Evolutionary conservation across 768 basidiomycete genomes (phyloP), one percentile per base, ranked within the genome.

Genomic region (Leccinum broughii): DNA sequence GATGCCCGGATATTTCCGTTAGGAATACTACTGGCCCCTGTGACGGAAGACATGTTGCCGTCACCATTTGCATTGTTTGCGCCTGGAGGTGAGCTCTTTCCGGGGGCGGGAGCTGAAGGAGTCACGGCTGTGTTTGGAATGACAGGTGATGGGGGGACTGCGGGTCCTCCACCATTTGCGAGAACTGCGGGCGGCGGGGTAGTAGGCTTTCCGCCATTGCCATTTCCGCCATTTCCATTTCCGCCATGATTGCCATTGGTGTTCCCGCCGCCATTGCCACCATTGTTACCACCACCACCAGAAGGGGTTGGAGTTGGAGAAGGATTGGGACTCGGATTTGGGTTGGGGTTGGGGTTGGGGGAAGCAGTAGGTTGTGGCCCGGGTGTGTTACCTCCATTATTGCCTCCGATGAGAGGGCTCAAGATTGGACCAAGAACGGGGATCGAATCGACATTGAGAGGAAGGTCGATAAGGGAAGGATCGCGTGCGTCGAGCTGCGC

Each of bases 351-450:
- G 54, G 57, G 32, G 53, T 11, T 53, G 62, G 26, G 39, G 9
- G 56, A 3, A 11, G 51, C 3, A 26, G 68, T 35, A 17, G 65
- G 48, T 54, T 58, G 58, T 28, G 15, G 34, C 34, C 34, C 34
- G 34, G 34, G 28, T 28, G 51, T 3, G n/a, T 15, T 28, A 8
- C 50, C 32, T 20, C 15, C 17, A 13, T 0, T 39, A 48, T 57
- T 64, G 11, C 68, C 71, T 26, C 66, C 71, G 28, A 80, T 41
- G 34, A 82, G 28, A 24, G 78, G 69, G 22, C 61, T 71, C 39
- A 78, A 55, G 17, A 84, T 32, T 3, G 76, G 72, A n/a, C 69
- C 68, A 32, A 80, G 64, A 30, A 83, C 52, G 3, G 82, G 79
- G 39, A 82, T 66, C 8, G 78, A 74, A 58, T 37, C 8, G 24